Evolutionary conservation across 2,329 filamentous ascomycete species (phyloP), one percentile per base, ranked within the genome.

Genomic region (Penicillium sp.): DNA sequence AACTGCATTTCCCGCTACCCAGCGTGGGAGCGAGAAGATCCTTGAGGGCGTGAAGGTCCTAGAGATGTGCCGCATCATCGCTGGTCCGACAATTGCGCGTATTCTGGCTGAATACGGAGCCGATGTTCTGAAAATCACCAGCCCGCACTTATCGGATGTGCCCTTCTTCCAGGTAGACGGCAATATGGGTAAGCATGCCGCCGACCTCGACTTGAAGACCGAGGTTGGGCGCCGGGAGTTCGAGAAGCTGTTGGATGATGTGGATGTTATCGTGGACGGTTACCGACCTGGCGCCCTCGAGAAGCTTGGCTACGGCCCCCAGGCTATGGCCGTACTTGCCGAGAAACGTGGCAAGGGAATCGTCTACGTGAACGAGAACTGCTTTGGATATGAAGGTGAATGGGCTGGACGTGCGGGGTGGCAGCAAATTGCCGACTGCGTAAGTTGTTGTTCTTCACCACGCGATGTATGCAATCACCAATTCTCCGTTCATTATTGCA

Each of bases 21-120:
- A 31, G 55, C 65, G 38, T 14, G 58, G 56, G 19, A 59, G 53
- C 47, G 57, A 54, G 38, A 62, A 43, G 41, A 56, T 62, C 53
- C 80, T 69, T 43, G 72, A 56, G 5, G 84, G 84, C 0, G 73
- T 88, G 59, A 84, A 83, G 49, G 84, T 89, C 4, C 73, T 89
- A 4, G 86, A 90, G 57, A 68, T 89, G 19, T 86, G 83, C 57
- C 80, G 84, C 27, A 81, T 88, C 54, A 87, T 89, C 48, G 85
- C 85, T 3, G 84, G 84, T 0, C 84, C 84, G n/a, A 79, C 81
- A 4, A 81, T 88, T 50, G 80, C 80, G 3, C 78, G 83, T 19
- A 81, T 81, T 2, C 73, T 89, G 0, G 83, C 81, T n/a, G 84
- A 86, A 47, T 83, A 87, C 57, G 86, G 86, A 2, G 85, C 85